phyloP scores from a whole-genome alignment of 2,329 filamentous ascomycete genomes.

The Claviceps monticola region DNA sequence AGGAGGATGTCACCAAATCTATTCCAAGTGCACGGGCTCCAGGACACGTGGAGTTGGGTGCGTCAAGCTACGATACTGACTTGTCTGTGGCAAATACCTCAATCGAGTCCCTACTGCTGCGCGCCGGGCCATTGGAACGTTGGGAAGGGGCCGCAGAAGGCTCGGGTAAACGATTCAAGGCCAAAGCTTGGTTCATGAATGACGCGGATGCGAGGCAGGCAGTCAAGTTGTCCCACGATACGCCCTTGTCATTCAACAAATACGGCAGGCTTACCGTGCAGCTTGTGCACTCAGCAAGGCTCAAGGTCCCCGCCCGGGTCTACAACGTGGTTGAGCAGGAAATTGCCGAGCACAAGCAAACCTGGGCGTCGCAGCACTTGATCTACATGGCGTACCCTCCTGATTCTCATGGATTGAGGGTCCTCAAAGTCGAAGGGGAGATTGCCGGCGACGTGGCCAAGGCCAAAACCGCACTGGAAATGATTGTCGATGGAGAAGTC shows the following conservation, averaged over 20 bases:
- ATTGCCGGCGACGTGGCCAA: slow-evolving; percentile 14
- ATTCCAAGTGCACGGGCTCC: not conserved
- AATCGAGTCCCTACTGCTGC: slow-evolving; percentile 17
- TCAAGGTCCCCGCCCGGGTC: slow-evolving; percentile 22
- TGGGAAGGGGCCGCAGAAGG: slow-evolving; percentile 15
- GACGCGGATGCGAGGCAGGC: slow-evolving; percentile 24
- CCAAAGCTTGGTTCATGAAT: slow-evolving; percentile 23
- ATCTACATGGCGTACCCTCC: slow-evolving; percentile 8
- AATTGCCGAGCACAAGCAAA: slow-evolving; percentile 13
- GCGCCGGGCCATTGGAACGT: slow-evolving; percentile 19
- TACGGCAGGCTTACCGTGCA: slow-evolving; percentile 21
- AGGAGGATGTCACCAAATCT: not conserved
- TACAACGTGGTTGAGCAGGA: slow-evolving; percentile 17
- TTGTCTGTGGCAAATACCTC: slow-evolving; percentile 5
- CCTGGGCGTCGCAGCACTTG: slow-evolving; percentile 19
- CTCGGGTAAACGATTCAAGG: slow-evolving; percentile 23
- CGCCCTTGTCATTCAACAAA: slow-evolving; percentile 16
- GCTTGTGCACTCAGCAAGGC: slow-evolving; percentile 22
- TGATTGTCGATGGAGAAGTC: slow-evolving; percentile 19
- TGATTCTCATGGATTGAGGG: slow-evolving; percentile 11
- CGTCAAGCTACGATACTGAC: slow-evolving; percentile 10
- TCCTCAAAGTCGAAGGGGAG: slow-evolving; percentile 25
- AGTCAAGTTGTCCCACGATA: slow-evolving; percentile 16
- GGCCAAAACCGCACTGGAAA: slow-evolving; percentile 19
- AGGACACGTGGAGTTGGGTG: slow-evolving; percentile 9